Conservation (phyloP, 2,329 filamentous ascomycete species). For the Trichophyton equinum region DNA sequence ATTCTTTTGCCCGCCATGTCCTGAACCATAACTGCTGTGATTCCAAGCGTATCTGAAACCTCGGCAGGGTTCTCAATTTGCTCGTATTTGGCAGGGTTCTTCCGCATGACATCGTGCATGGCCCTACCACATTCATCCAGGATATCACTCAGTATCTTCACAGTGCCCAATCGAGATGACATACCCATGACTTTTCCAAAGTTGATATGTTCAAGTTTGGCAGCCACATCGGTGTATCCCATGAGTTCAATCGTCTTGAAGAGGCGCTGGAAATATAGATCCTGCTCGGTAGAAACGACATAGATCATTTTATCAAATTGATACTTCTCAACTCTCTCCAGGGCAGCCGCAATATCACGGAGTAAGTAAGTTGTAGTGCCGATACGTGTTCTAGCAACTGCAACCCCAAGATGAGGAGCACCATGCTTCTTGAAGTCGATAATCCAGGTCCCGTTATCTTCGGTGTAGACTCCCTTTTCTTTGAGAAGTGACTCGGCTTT, state of each 20-base stretch:
- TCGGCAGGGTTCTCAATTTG: conserved; percentile 65
- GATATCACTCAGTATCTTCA: conserved; percentile 54
- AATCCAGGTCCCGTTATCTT: conserved; percentile 59
- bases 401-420: conserved; percentile 55
- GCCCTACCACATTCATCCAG: conserved; percentile 63
- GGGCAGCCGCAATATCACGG: conserved; percentile 61
- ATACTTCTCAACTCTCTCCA: conserved; percentile 49
- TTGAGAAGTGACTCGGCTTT: conserved; percentile 49
- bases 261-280: conserved; percentile 59
- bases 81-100: conserved; percentile 69
- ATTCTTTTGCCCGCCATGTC: conserved; percentile 76
- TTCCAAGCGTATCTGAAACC: conserved; percentile 68
- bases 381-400: conserved; percentile 59
- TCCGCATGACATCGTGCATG: conserved; percentile 83
- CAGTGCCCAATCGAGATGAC: conserved; percentile 57
- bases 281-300: conserved; percentile 60
- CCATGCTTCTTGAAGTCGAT: conserved; percentile 60
- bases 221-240: conserved; percentile 53
- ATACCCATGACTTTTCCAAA: conserved; percentile 61
- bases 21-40: conserved; percentile 82
- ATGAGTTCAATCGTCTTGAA: conserved; percentile 67
- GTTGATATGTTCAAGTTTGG: conserved; percentile 60
- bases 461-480: conserved; percentile 52
- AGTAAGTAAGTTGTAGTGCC: conserved; percentile 68
- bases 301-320: conserved; percentile 71